Evolutionary conservation across 2,329 filamentous ascomycete genomes (phyloP).

Genomic region (Parafenestella ontariensis): DNA sequence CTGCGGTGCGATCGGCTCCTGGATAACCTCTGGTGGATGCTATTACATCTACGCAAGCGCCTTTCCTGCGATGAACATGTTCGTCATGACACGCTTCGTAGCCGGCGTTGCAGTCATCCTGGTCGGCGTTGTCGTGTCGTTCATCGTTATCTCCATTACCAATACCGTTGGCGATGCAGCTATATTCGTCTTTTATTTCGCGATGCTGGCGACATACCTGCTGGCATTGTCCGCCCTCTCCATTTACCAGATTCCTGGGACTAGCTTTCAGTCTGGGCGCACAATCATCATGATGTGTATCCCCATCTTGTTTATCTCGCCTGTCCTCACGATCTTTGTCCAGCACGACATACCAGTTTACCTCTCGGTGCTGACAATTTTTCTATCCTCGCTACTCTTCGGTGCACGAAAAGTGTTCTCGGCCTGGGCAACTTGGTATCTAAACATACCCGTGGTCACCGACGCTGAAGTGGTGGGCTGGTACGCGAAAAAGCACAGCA

Average conservation of each 20-base stretch:
- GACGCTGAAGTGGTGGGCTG: slow-evolving; percentile 56
- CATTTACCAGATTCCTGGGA: slow-evolving; percentile 54
- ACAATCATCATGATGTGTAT: slow-evolving; percentile 61
- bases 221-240: slow-evolving; percentile 45
- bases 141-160: slow-evolving; percentile 56
- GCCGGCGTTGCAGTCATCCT: slow-evolving; percentile 55
- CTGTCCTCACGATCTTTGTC: slow-evolving; percentile 60
- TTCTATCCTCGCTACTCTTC: slow-evolving; percentile 57
- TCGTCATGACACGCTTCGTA: slow-evolving; percentile 55
- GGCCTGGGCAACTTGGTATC: slow-evolving; percentile 63
- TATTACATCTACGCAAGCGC: slow-evolving; percentile 64
- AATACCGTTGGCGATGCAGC: slow-evolving; percentile 54
- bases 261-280: slow-evolving; percentile 60
- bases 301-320: slow-evolving; percentile 61
- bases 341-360: slow-evolving; percentile 62
- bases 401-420: slow-evolving; percentile 58
- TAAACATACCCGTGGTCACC: slow-evolving; percentile 52
- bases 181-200: slow-evolving; percentile 57
- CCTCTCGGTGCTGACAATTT: slow-evolving; percentile 58
- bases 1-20: slow-evolving; percentile 64
- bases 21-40: slow-evolving; percentile 65
- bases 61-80: slow-evolving; percentile 59
- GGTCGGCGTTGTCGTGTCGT: slow-evolving; percentile 57
- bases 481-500: slow-evolving; percentile 38
- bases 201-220: neutral